These are phyloP conservation scores for Hanseniaspora lachancei DNA, from an alignment of 805 yeast genomes.

Conservation along the genomic window DNA sequence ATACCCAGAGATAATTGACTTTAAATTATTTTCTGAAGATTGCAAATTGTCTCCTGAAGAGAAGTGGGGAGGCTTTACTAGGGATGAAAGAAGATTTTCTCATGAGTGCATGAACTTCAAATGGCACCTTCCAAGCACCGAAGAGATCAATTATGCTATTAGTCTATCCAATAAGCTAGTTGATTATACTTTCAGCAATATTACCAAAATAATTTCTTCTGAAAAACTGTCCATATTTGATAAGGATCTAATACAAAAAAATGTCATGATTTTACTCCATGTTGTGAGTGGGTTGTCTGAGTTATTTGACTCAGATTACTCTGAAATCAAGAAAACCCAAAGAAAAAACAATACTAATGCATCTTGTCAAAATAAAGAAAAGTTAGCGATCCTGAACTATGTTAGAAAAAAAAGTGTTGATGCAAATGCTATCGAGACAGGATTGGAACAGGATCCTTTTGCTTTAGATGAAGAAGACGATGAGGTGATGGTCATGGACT, in stretches of 20 bases:
- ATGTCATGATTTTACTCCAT: conserved; percentile 45
- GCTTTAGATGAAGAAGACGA: conserved; percentile 20
- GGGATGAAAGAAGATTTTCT: conserved; percentile 38
- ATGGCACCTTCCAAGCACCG: conserved; percentile 62
- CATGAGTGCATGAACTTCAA: conserved; percentile 39
- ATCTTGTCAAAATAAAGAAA: conserved; percentile 17
- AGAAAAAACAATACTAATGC: conserved; percentile 14
- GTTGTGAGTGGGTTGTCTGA: conserved; percentile 57
- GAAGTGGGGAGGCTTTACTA: conserved; percentile 68
- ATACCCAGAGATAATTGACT: conserved; percentile 45
- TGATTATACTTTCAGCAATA: conserved; percentile 31
- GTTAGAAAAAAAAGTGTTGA: conserved; percentile 28
- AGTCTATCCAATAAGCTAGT: conserved; percentile 42
- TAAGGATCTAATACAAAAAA: conserved; percentile 42
- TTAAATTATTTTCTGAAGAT: conserved; percentile 38
- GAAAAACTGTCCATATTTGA: conserved; percentile 17
- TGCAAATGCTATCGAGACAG: conserved; percentile 26
- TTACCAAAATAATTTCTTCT: conserved; percentile 27
- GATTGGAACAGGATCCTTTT: conserved; percentile 14
- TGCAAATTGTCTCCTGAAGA: conserved; percentile 29
- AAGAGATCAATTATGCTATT: conserved; percentile 49
- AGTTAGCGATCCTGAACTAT: conserved; percentile 27
- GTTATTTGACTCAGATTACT: conserved; percentile 60
- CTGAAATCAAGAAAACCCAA: conserved; percentile 26
- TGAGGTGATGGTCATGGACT: conserved; percentile 20